Evolutionary conservation across 306 rosid genomes (phyloP).

Genomic region (Malus sieversii): DNA sequence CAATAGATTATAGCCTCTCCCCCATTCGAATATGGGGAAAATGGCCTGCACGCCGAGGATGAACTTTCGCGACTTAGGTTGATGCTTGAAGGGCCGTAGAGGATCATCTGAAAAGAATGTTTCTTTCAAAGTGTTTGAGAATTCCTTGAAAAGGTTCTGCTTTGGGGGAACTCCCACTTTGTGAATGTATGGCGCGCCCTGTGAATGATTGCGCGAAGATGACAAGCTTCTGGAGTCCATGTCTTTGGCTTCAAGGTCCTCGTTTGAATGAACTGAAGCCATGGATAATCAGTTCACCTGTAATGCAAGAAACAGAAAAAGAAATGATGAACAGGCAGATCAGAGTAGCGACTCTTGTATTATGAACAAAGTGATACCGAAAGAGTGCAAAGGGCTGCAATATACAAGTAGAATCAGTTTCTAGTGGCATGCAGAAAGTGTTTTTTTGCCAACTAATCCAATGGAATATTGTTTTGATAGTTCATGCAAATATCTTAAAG

Average conservation of each 20-base stretch:
- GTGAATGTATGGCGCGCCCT: conserved; percentile 33
- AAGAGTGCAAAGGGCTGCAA: background rate
- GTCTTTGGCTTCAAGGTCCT: conserved; percentile 33
- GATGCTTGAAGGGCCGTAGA: conserved; percentile 76
- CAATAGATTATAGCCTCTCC: conserved; percentile 50
- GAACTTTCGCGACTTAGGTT: conserved; percentile 48
- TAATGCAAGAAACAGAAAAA: conserved; percentile 8
- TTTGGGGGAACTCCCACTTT: conserved; percentile 77
- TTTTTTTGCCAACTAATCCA: conserved; percentile 4
- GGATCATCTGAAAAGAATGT: conserved; percentile 90
- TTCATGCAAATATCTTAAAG: background rate
- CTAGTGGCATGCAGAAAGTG: conserved; percentile 16
- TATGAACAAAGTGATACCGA: background rate
- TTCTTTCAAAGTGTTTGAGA: conserved; percentile 55
- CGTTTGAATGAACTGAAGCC: conserved; percentile 37
- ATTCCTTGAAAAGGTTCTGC: conserved; percentile 71
- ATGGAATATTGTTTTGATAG: background rate
- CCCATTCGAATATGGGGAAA: conserved; percentile 79
- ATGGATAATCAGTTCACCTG: conserved; percentile 32
- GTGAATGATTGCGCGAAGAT: conserved; percentile 21
- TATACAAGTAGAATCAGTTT: conserved; percentile 9
- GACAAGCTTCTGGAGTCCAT: conserved; percentile 36
- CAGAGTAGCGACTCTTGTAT: background rate
- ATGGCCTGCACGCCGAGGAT: conserved; percentile 66
- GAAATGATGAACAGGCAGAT: background rate